These are phyloP conservation scores for Heritiera littoralis DNA, from an alignment of 345 rosid species.

Conservation along the genomic window DNA sequence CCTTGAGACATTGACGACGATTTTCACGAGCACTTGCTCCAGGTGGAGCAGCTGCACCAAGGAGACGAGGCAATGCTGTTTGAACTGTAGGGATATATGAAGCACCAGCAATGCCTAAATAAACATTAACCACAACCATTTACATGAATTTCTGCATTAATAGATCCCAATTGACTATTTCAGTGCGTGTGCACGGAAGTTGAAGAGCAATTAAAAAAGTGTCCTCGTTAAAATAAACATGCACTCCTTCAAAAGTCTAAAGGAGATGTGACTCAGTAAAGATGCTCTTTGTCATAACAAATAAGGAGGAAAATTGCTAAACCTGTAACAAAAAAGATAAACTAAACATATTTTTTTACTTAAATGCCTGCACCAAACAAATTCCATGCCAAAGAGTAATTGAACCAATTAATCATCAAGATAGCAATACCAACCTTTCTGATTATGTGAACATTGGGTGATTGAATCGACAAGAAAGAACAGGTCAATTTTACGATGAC, in stretches of 20 bases:
- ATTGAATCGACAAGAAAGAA: slow-evolving; percentile 97
- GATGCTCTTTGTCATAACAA: neutral
- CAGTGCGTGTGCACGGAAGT: neutral
- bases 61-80: slow-evolving; percentile 90
- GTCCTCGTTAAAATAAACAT: neutral
- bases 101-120: slow-evolving; percentile 78
- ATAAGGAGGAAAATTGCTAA: neutral
- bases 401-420: neutral
- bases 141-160: neutral
- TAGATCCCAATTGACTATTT: neutral
- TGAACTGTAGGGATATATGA: slow-evolving; percentile 81
- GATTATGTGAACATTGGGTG: slow-evolving; percentile 87
- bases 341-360: neutral
- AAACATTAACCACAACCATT: slow-evolving; percentile 15
- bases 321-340: neutral
- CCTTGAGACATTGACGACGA: slow-evolving; percentile 97
- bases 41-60: slow-evolving; percentile 91
- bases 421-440: slow-evolving; percentile 56
- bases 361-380: neutral
- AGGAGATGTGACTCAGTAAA: neutral
- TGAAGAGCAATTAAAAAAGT: neutral
- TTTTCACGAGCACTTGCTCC: slow-evolving; percentile 89
- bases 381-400: neutral
- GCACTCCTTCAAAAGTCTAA: neutral
- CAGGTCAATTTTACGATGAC: slow-evolving; percentile 79